Evolutionary conservation across 2,329 filamentous ascomycete species (phyloP), one percentile per base, ranked within the genome.

Genomic region (Claviceps pazoutovae): DNA sequence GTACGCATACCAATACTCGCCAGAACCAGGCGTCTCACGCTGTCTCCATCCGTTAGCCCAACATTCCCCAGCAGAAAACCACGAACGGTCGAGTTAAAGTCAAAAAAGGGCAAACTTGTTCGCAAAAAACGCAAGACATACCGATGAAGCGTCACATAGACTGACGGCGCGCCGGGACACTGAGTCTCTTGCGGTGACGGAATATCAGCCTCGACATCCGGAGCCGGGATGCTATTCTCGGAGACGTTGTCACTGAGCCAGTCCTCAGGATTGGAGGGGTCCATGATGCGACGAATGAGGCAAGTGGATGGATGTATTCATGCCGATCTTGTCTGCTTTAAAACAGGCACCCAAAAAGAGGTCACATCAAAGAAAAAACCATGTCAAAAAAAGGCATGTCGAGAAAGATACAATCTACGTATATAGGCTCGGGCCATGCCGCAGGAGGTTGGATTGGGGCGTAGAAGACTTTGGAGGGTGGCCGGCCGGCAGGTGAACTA

Each of bases 1-100:
- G 16, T 13, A 37, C 23, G 21, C 38, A 17, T 54, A 59, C 57
- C 57, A 23, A 59, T 58, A 23, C 57, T 58, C 3, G 55, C 57
- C 11, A 57, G 54, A 5, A 59, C 54, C 5, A 59, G 16, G 13
- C 53, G 23, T 48, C 46, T 53, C 34, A 52, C 41, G 16, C 53
- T 56, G 5, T 46, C 3, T 5, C 21, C 41, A 21, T 34, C 30
- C 9, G 4, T 34, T 34, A 34, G 30, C 30, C 30, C 30, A 34
- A 11, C 30, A 34, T 11, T 11, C 30, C 4, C 9, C 30, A 34
- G 30, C 30, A 34, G 4, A 34, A 11, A 34, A 11, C 30, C 30
- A 34, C 3, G 30, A 34, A 34, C 30, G 30, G 30, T 3, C 30
- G 11, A 34, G 30, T 3, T 9, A 34, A 34, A 34, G 30, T 30